These are phyloP conservation scores for Penicillium angulare DNA, from an alignment of 495 filamentous ascomycete genomes.

Conservation along the genomic window DNA sequence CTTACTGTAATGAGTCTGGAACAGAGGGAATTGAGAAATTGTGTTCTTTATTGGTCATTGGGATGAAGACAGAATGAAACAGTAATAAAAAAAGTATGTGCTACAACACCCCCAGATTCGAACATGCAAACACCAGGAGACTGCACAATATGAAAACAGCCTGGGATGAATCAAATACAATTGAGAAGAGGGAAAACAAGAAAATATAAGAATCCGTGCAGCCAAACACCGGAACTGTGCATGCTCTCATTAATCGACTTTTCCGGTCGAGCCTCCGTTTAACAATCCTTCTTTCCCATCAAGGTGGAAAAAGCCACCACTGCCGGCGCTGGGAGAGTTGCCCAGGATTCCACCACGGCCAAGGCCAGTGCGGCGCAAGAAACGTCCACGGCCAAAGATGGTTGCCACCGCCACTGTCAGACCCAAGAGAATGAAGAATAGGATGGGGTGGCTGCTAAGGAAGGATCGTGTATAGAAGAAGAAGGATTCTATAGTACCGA, in stretches of 20 bases:
- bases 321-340: constrained; percentile 47
- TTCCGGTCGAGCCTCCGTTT: constrained; percentile 60
- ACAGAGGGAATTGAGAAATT: background rate
- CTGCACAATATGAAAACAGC: constrained; percentile 13
- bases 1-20: no score
- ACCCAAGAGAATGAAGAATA: constrained; percentile 61
- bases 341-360: constrained; percentile 53
- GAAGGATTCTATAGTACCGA: constrained; percentile 69
- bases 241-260: constrained; percentile 67
- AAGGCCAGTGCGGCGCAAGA: constrained; percentile 27
- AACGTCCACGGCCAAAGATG: constrained; percentile 33
- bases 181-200: constrained; percentile 23
- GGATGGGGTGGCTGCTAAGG: constrained; percentile 68
- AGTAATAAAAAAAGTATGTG: constrained; percentile 20
- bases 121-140: constrained; percentile 21
- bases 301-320: constrained; percentile 70
- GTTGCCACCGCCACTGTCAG: constrained; percentile 37
- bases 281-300: constrained; percentile 75
- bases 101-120: constrained; percentile 20
- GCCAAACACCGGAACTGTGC: constrained; percentile 40
- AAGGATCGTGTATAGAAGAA: constrained; percentile 73
- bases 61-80: constrained; percentile 5
- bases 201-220: constrained; percentile 25
- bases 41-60: background rate
- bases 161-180: constrained; percentile 28